Percentiles rank a stretch among this genome's conserved stretches.
phyloP scores from a whole-genome alignment of 208 protist genomes.

The Acanthamoeba lenticulata region DNA sequence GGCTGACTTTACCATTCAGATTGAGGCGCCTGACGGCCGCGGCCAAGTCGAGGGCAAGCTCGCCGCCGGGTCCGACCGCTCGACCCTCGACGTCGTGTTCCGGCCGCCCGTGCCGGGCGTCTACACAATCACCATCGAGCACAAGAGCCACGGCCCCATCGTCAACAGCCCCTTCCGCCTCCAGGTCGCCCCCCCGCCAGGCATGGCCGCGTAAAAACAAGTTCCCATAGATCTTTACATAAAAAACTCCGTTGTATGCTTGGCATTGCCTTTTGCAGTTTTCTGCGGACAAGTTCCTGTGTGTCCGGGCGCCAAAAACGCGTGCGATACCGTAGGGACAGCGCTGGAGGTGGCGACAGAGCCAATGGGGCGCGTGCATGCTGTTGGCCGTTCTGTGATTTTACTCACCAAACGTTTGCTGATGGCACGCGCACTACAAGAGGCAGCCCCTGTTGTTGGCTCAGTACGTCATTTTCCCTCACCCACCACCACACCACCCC shows the following conservation, averaged over 20 bases:
- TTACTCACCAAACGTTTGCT: background rate
- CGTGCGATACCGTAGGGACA: no score
- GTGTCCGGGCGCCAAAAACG: no score
- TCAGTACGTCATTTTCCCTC: background rate
- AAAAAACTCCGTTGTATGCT: no score
- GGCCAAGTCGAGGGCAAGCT: background rate
- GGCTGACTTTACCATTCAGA: background rate
- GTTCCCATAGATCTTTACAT: no score
- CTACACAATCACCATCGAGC: constrained; percentile 16
- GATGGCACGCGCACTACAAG: background rate
- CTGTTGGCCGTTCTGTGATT: background rate
- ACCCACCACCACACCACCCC: background rate
- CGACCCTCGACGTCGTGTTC: constrained; percentile 31
- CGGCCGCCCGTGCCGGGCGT: constrained; percentile 17
- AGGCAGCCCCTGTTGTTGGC: background rate
- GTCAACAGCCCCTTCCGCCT: constrained; percentile 52
- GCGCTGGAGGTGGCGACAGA: no score
- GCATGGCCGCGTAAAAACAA: constrained; percentile 30
- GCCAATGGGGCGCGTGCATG: no score
- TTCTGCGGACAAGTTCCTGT: no score
- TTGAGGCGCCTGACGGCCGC: background rate
- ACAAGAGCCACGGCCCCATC: constrained; percentile 8
- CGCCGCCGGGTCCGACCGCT: background rate
- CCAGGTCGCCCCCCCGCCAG: constrained; percentile 51
- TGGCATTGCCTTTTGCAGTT: no score